Percentiles rank a stretch among this genome's conserved stretches.
These are phyloP conservation scores for sorghum (Sorghum bicolor) DNA, from an alignment of 176 grass and related monocot species.

Conservation along the genomic window DNA sequence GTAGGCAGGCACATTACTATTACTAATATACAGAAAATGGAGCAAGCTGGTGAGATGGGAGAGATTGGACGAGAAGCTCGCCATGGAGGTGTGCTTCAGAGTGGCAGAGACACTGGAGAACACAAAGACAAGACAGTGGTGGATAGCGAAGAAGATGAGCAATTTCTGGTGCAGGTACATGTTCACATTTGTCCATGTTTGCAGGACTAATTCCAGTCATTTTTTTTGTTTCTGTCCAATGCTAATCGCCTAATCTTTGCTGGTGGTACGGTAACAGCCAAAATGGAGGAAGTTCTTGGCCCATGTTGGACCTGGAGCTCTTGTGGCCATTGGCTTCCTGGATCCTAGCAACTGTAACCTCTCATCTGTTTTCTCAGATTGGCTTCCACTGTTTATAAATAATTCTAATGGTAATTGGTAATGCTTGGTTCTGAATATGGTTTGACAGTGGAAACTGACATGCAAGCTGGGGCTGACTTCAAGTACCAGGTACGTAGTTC, in stretches of 20 bases:
- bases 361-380: not conserved
- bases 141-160: not conserved
- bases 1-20: not conserved
- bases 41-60: not conserved
- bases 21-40: conserved; percentile 6
- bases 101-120: not conserved
- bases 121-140: not conserved
- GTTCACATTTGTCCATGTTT: not conserved
- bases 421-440: conserved; percentile 16
- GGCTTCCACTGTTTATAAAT: not conserved
- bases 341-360: conserved; percentile 63
- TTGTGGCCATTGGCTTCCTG: conserved; percentile 66
- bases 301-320: conserved; percentile 70
- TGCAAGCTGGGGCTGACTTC: conserved; percentile 65
- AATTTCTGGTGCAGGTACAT: conserved; percentile 28
- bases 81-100: conserved; percentile 17
- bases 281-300: conserved; percentile 57
- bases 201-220: not conserved
- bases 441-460: conserved; percentile 64
- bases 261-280: not conserved
- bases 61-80: conserved; percentile 24
- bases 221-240: not conserved
- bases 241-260: conserved; percentile 4
- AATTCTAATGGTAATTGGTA: not conserved
- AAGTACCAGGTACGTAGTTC: conserved; percentile 45